These are phyloP conservation scores for Aphanomyces euteiches DNA, from an alignment of 352 stramenopile genomes.

Conservation along the genomic window DNA sequence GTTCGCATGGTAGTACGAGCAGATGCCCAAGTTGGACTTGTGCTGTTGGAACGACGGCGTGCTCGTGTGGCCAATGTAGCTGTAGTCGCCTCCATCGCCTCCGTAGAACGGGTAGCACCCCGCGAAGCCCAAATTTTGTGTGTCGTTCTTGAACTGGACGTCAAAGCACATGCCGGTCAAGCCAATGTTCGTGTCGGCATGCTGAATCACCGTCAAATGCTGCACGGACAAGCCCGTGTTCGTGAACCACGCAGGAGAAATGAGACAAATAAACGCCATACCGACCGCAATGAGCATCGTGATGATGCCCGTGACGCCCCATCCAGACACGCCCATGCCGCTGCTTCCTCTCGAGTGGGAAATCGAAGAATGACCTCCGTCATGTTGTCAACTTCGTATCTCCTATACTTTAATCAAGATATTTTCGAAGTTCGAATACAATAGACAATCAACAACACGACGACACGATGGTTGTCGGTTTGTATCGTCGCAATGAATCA, in stretches of 20 bases:
- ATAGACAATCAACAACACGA: not conserved
- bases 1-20: conserved; percentile 19
- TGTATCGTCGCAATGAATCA: not conserved
- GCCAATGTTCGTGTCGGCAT: conserved; percentile 12
- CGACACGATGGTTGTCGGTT: not conserved
- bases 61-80: conserved; percentile 21
- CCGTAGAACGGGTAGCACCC: conserved; percentile 20
- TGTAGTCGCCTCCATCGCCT: conserved; percentile 3
- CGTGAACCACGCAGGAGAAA: conserved; percentile 19
- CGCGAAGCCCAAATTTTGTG: not conserved
- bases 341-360: not conserved
- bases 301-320: conserved; percentile 21
- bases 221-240: conserved; percentile 1
- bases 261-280: conserved; percentile 4
- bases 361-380: conserved; percentile 1
- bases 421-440: conserved; percentile 20
- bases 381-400: too few relatives aligned
- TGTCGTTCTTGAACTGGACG: conserved; percentile 20
- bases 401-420: too few relatives aligned
- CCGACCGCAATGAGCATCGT: conserved; percentile 17
- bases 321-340: conserved; percentile 18
- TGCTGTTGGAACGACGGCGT: conserved; percentile 17
- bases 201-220: not conserved
- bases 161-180: conserved; percentile 21
- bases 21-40: conserved; percentile 17